Base-by-base conservation (phyloP, 257 asterid genomes). In the Solanum verrucosum region DNA sequence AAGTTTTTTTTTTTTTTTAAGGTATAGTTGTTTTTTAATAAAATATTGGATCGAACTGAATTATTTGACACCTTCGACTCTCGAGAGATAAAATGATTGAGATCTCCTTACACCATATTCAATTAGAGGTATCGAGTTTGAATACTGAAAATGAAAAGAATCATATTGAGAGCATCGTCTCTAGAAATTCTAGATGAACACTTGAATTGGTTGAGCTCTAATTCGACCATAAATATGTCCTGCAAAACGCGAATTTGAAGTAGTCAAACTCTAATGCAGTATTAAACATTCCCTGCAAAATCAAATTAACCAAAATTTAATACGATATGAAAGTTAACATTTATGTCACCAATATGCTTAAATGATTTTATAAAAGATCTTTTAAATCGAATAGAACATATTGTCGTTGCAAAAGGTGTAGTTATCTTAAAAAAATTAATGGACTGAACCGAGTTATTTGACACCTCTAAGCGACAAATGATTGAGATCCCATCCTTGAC, bases 331-430 rank as follows among this genome's bases (percentile, higher is more conserved):
- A 52, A 6, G n/a, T 52, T 52, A 52, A 3, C 63, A 16, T 52
- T 52, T 6, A 52, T 52, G 63, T 2, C 65, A 18, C 65, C 25
- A 56, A 18, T 56, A 56, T 56, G n/a, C 10, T 56, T 18, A 18
- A 56, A 18, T 56, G n/a, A 18, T 18, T 56, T 56, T 56, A 5
- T 6, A 56, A 56, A 56, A 18, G 10, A 4, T 2, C 2, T 56
- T 56, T 56, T 0, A 6, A 56, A 56, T 20, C 11, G 10, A 56
- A 18, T 56, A 6, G 1, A 3, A 2, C 65, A 1, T 56, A 56
- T 6, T 0, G 5, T 56, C 0, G 65, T 18, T 20, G n/a, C n/a
- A 56, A 7, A 56, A 56, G 10, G 0, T 0, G 0, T 56, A 56
- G 25, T 59, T 59, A 3, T 20, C 0, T 20, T 20, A 0, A 2